These are phyloP conservation scores for Fomitopsis schrenkii DNA, from an alignment of 1,284 basidiomycete genomes.

Conservation along the genomic window DNA sequence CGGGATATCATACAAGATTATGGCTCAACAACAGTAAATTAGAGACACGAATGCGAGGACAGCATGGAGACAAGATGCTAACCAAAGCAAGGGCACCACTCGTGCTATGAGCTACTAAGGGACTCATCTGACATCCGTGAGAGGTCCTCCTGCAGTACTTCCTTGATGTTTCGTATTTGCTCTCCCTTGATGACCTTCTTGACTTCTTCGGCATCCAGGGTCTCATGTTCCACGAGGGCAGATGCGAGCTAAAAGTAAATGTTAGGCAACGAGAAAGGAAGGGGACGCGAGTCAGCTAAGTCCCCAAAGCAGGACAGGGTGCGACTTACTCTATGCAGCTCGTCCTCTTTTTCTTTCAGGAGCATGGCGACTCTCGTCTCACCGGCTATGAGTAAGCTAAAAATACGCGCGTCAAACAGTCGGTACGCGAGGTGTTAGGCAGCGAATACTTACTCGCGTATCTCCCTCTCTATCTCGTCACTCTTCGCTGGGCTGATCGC, in stretches of 20 bases:
- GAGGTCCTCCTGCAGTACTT: conserved; percentile 57
- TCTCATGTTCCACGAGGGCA: conserved; percentile 92
- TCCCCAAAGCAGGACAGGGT: conserved; percentile 6
- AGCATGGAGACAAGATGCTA: background rate
- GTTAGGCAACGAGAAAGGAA: conserved; percentile 3
- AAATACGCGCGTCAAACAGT: conserved; percentile 7
- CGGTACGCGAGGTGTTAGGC: background rate
- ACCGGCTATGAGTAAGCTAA: conserved; percentile 71
- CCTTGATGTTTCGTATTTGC: conserved; percentile 62
- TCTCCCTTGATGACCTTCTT: conserved; percentile 81
- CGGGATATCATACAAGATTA: conserved; percentile 1
- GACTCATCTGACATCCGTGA: conserved; percentile 30
- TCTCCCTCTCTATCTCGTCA: conserved; percentile 83
- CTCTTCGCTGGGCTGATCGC: conserved; percentile 69
- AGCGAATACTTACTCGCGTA: conserved; percentile 57
- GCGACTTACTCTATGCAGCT: conserved; percentile 72
- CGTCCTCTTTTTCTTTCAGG: conserved; percentile 69
- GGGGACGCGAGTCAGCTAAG: conserved; percentile 5
- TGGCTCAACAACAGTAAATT: background rate
- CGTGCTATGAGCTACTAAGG: conserved; percentile 14
- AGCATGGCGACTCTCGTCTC: conserved; percentile 68
- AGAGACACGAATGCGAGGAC: background rate
- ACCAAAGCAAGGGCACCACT: background rate
- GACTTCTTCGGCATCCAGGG: conserved; percentile 85
- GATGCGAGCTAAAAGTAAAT: conserved; percentile 61